Base-by-base conservation (phyloP, 148 eudicot species). In the Oxyria digyna region DNA sequence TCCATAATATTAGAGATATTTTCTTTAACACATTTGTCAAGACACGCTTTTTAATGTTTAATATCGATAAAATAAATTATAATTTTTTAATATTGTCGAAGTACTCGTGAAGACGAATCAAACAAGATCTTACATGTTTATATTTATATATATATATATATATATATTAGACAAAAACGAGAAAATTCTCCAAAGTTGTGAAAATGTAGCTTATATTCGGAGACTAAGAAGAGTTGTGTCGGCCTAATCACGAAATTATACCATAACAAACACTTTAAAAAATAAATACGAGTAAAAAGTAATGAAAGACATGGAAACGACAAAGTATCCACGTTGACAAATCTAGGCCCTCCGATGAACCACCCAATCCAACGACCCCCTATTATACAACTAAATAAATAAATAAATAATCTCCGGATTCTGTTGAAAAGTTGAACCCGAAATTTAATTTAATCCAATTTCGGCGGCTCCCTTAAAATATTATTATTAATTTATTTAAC, bases 321-420 rank as follows among this genome's bases (percentile, higher is more conserved):
- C 79, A 69, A 42, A 43, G 20, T 73, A 70, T 75, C 79, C 82
- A 79, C 82, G 82, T 79, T 75, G 74, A 75, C 59, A 24, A 8
- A 10, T 69, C 4, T 72, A 27, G 10, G 69, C 82, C 82, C 37
- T 79, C 55, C 41, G 82, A 79, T 75, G 71, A 79, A 41, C 40
- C 46, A 52, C 31, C 18, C 50, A 29, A 79, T 79, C 76, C 72
- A 79, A 79, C 82, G 82, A 38, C 72, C 68, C 63, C 42, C 21
- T 21, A n/a, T 72, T 27, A 63, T 64, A 69, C 6, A 35, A 3
- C n/a, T n/a, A n/a, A n/a, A n/a, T 3, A 6, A 35, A 6, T 48
- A 42, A 23, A 6, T 41, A 62, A 38, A 27, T 57, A 29, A 59
- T 59, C 65, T 59, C 35, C 29, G 37, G 65, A 59, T 59, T 59